A percentile compares a stretch with the other conserved stretches of the same genome.
phyloP scores from a whole-genome alignment of 805 yeast genomes.

The Ogataea minuta region DNA sequence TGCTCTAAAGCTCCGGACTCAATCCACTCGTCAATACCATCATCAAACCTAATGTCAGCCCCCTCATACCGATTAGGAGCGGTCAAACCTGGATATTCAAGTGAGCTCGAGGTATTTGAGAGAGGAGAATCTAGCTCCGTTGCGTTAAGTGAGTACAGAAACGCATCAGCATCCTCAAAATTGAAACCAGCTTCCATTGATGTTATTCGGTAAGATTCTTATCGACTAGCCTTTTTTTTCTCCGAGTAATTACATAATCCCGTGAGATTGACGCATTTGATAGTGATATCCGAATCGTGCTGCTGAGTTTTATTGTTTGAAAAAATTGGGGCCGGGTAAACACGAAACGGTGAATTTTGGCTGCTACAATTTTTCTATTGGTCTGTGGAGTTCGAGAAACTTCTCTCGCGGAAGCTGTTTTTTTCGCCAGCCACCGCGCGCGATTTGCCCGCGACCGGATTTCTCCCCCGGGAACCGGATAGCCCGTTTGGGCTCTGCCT shows the following conservation, averaged over 20 bases:
- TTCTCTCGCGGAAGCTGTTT: slow-evolving; percentile 5
- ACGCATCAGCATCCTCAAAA: neutral
- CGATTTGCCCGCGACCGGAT: neutral
- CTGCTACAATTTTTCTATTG: slow-evolving; percentile 2
- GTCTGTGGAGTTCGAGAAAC: slow-evolving; percentile 11
- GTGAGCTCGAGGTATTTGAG: neutral
- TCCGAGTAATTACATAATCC: too few relatives aligned
- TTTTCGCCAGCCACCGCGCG: neutral
- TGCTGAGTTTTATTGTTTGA: neutral
- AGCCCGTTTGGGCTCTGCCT: too few relatives aligned
- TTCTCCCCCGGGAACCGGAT: neutral
- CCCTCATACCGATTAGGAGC: neutral
- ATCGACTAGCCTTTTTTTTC: too few relatives aligned
- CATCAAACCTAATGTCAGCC: slow-evolving; percentile 1
- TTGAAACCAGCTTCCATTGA: neutral
- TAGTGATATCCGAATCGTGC: too few relatives aligned
- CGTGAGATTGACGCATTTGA: too few relatives aligned
- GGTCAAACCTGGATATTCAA: neutral
- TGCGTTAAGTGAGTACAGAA: slow-evolving; percentile 20
- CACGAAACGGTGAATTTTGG: neutral
- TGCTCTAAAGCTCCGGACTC: slow-evolving; percentile 4
- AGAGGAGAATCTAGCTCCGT: neutral
- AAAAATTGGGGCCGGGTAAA: slow-evolving; percentile 7
- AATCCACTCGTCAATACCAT: slow-evolving; percentile 11
- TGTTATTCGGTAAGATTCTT: too few relatives aligned